Percentiles rank a stretch among this genome's conserved stretches.
Evolutionary conservation across 306 rosid species (phyloP).

Genomic region (Gastrolobium bilobum): DNA sequence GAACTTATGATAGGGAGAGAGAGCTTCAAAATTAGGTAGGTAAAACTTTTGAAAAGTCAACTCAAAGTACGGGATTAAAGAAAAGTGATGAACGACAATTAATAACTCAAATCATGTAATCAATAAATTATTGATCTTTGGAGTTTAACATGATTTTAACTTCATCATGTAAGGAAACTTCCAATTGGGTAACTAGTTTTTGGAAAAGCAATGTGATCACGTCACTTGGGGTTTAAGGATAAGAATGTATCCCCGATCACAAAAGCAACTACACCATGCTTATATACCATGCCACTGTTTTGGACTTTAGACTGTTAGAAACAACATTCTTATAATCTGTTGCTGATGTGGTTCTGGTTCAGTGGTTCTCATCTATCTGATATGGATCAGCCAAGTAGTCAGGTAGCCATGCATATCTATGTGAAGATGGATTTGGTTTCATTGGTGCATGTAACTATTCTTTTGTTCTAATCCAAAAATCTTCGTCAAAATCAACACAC

Average conservation of each 20-base stretch:
- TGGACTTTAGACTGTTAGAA: conserved; percentile 23
- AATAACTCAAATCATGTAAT: conserved; percentile 21
- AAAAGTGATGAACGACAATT: conserved; percentile 2
- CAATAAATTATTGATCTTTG: conserved; percentile 26
- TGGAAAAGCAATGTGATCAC: conserved; percentile 50
- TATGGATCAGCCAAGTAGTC: conserved; percentile 24
- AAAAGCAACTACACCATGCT: conserved; percentile 30
- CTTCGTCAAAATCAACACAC: conserved; percentile 4
- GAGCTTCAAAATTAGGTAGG: conserved; percentile 33
- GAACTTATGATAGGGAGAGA: neutral
- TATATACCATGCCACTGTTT: conserved; percentile 42
- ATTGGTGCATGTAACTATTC: conserved; percentile 1
- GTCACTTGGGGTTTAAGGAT: conserved; percentile 58
- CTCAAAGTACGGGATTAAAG: conserved; percentile 26
- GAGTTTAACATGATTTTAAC: conserved; percentile 16
- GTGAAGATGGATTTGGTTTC: conserved; percentile 40
- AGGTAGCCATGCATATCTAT: neutral
- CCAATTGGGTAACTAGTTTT: conserved; percentile 34
- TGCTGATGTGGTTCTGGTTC: conserved; percentile 44
- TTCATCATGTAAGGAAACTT: conserved; percentile 24
- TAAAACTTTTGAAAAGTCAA: conserved; percentile 37
- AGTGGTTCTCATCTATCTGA: conserved; percentile 18
- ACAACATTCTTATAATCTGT: conserved; percentile 24
- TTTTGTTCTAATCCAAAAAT: conserved; percentile 43
- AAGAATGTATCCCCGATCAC: conserved; percentile 50